Conservation (phyloP, 345 rosid species). For the Eucalyptus erythrocorys region DNA sequence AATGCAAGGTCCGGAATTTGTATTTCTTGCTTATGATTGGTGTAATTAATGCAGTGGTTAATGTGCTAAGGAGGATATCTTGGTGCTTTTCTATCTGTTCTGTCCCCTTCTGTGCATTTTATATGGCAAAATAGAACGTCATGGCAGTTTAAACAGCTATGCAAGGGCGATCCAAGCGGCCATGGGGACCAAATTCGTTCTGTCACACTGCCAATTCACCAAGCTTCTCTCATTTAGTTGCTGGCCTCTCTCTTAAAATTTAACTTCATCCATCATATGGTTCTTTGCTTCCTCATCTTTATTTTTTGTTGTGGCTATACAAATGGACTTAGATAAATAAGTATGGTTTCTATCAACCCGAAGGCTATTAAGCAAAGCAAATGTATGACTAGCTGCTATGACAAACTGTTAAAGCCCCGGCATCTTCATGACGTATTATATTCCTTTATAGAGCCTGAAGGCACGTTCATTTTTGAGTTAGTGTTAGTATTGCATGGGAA, state of each 20-base stretch:
- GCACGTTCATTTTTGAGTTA: neutral
- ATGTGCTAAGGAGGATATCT: neutral
- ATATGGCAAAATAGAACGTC: neutral
- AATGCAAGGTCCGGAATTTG: conserved; percentile 72
- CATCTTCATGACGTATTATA: neutral
- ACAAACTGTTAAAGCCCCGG: neutral
- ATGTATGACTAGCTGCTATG: neutral
- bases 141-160: neutral
- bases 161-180: neutral
- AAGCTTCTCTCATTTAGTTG: neutral
- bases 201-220: neutral
- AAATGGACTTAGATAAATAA: neutral
- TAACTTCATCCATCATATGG: neutral
- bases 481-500: neutral
- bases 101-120: neutral
- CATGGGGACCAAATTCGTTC: neutral
- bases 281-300: neutral
- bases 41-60: neutral
- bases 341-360: neutral
- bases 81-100: neutral
- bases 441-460: neutral
- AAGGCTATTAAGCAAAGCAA: neutral
- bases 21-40: neutral
- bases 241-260: neutral
- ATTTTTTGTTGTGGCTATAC: neutral